Conservation (phyloP, 371 early-diverging fungal genomes). For the Apophysomyces ossiformis region DNA sequence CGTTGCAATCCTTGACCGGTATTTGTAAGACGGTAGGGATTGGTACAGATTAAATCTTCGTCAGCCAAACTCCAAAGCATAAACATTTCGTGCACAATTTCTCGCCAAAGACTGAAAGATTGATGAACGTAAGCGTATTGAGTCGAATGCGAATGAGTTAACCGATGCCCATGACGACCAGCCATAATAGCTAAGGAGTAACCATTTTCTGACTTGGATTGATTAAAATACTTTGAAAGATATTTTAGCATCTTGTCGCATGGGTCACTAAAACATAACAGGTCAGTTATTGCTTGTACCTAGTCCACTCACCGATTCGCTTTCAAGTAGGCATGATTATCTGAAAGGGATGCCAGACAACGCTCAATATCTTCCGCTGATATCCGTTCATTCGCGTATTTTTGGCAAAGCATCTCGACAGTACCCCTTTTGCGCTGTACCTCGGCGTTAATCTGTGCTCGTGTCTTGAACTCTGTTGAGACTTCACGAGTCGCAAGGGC, state of each 20-base stretch:
- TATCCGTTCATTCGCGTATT: slow-evolving; percentile 67
- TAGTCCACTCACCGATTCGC: slow-evolving; percentile 63
- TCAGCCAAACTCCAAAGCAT: slow-evolving; percentile 94
- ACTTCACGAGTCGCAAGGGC: slow-evolving; percentile 91
- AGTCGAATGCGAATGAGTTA: slow-evolving; percentile 88
- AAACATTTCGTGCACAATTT: slow-evolving; percentile 96
- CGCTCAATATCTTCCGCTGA: slow-evolving; percentile 78
- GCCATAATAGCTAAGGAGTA: slow-evolving; percentile 86
- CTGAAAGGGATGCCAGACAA: slow-evolving; percentile 93
- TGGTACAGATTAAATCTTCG: slow-evolving; percentile 78
- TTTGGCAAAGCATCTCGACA: slow-evolving; percentile 79
- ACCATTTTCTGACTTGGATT: slow-evolving; percentile 57
- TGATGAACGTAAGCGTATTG: slow-evolving; percentile 95
- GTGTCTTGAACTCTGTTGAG: slow-evolving; percentile 75
- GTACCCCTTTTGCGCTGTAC: slow-evolving; percentile 89
- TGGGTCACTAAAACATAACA: slow-evolving; percentile 72
- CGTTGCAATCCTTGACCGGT: slow-evolving; percentile 97
- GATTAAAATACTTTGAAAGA: slow-evolving; percentile 70
- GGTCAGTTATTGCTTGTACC: slow-evolving; percentile 1
- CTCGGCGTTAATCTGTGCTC: slow-evolving; percentile 80
- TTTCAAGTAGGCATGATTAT: slow-evolving; percentile 92
- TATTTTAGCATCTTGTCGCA: slow-evolving; percentile 93
- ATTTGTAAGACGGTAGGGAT: slow-evolving; percentile 86
- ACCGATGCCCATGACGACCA: slow-evolving; percentile 87
- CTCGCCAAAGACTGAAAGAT: slow-evolving; percentile 92